phyloP scores from a whole-genome alignment of 805 yeast genomes.

The Lachancea mirantina region DNA sequence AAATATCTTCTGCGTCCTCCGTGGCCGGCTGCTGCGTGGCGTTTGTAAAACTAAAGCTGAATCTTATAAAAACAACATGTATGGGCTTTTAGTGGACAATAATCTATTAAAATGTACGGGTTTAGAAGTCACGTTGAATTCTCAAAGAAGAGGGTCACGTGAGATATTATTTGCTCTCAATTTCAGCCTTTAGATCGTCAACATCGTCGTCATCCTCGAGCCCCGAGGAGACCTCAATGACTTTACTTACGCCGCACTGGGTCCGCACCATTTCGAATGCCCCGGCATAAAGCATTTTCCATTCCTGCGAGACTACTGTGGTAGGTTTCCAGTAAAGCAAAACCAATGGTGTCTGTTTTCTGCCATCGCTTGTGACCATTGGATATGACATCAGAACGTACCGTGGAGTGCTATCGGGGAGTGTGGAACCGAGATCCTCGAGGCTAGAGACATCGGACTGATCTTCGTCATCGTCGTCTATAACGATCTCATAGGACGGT shows the following conservation, averaged over 20 bases:
- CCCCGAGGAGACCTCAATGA: conserved; percentile 31
- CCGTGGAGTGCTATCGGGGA: conserved; percentile 79
- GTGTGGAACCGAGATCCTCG: conserved; percentile 61
- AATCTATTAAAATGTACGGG: neutral
- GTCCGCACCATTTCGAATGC: conserved; percentile 75
- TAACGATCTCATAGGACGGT: conserved; percentile 28
- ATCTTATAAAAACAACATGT: too few species aligned
- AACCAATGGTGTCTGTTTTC: conserved; percentile 66
- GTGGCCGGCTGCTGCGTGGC: too few species aligned
- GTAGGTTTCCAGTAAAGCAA: conserved; percentile 85
- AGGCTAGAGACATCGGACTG: conserved; percentile 38
- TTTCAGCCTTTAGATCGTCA: conserved; percentile 30
- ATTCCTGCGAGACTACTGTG: conserved; percentile 66
- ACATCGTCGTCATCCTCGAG: conserved; percentile 30
- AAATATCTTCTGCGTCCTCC: neutral
- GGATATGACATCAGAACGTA: conserved; percentile 75
- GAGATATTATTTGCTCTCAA: conserved; percentile 26
- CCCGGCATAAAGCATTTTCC: conserved; percentile 85
- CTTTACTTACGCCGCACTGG: conserved; percentile 62
- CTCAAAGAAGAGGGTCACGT: neutral
- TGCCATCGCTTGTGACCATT: conserved; percentile 58
- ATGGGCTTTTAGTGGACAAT: neutral
- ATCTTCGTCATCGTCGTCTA: conserved; percentile 43
- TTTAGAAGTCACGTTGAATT: neutral
- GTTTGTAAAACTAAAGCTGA: too few species aligned